A percentile compares a stretch with the other conserved stretches of the same genome.
Evolutionary conservation across 1,284 basidiomycete genomes (phyloP).

Genomic region (Leucoagaricus sp.): DNA sequence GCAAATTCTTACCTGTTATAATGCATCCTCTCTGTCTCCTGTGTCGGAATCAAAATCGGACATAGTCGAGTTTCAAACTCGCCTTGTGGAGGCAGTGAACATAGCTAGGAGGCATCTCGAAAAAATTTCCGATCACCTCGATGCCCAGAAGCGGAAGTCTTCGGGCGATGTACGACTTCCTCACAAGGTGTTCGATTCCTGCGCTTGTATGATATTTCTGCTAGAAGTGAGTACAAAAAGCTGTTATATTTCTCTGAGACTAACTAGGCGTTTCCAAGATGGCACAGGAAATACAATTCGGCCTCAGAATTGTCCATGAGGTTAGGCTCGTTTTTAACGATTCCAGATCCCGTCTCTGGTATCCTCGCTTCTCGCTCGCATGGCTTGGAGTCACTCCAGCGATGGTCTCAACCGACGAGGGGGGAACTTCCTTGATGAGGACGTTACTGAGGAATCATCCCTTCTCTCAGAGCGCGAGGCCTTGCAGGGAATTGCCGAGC

Average conservation of each 20-base stretch:
- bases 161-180: conserved; percentile 28
- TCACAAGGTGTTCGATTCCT: conserved; percentile 37
- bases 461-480: conserved; percentile 22
- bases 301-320: conserved; percentile 36
- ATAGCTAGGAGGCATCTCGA: conserved; percentile 35
- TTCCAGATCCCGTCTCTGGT: conserved; percentile 42
- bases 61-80: conserved; percentile 28
- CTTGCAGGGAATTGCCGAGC: conserved; percentile 26
- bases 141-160: conserved; percentile 29
- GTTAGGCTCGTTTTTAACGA: conserved; percentile 36
- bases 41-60: conserved; percentile 29
- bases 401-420: conserved; percentile 40
- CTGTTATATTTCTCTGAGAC: not conserved
- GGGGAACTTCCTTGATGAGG: conserved; percentile 28
- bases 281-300: conserved; percentile 42
- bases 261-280: conserved; percentile 33
- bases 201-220: conserved; percentile 44
- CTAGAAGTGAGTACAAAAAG: conserved; percentile 39
- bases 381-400: conserved; percentile 51
- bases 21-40: conserved; percentile 19
- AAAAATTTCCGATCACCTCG: conserved; percentile 33
- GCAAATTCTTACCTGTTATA: conserved; percentile 37
- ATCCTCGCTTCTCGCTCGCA: conserved; percentile 43
- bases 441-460: conserved; percentile 13
- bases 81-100: conserved; percentile 32